Evolutionary conservation across 441 rosid genomes (phyloP), one percentile per base, ranked within the genome.

Genomic region (Bocquillonia castaneifolia): DNA sequence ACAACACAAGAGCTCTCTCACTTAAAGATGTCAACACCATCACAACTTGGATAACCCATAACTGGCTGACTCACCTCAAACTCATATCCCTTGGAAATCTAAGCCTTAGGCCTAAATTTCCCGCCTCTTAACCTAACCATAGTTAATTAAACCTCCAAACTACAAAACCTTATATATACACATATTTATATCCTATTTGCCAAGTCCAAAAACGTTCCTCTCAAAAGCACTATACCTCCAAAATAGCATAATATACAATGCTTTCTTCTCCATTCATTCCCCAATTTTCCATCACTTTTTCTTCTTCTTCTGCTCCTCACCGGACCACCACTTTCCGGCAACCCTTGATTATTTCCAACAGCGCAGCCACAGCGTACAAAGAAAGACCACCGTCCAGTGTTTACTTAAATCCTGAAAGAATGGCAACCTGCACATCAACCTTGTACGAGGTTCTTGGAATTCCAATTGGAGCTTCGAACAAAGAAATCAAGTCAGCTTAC

Each of bases 401-500:
- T 37, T 77, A 36, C 39, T 72, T 64, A 45, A 70, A 45, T 67
- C 75, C 81, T 5, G 73, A 34, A 22, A 57, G 65, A 22, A 83
- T 80, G 80, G 76, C 70, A 10, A 37, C 82, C 10, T 70, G 66
- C 29, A 47, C 72, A 13, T 88, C 97, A 6, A 88, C 97, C 3
- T 83, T 89, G 1, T 93, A 93, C 85, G 83, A 88, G 57, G 52
- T 85, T 29, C 84, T 93, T 2, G 88, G 91, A 25, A 78, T 93
- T 66, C 82, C 88, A 15, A 42, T 56, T 39, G 83, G 75, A 26
- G 97, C 98, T 15, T 79, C 83, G 6, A 71, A 72, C 60, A 86
- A 86, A 51, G 96, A n/a, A 68, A 88, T 93, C 76, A 93, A 93
- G 72, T 59, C 86, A 2, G 96, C 97, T 12, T 93, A 93, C 78